phyloP scores from a whole-genome alignment of 306 rosid genomes.

The Dryas alaskensis region DNA sequence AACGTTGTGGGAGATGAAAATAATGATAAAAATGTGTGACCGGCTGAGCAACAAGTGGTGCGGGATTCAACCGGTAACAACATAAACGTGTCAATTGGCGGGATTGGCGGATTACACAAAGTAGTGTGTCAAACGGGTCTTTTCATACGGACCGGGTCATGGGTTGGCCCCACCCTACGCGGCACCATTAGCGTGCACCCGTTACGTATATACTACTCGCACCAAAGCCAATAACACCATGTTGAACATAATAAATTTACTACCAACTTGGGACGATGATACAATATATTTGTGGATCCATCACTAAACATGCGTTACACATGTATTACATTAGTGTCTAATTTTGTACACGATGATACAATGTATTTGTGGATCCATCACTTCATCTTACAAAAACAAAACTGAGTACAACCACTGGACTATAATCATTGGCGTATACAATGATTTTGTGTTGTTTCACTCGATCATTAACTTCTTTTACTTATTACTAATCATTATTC shows the following conservation, averaged over 20 bases:
- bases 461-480: too few species aligned
- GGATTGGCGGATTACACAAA: slow-evolving; percentile 31
- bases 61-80: slow-evolving; percentile 9
- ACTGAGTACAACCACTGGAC: too few species aligned
- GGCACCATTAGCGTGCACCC: neutral
- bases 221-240: neutral
- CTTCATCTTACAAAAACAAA: too few species aligned
- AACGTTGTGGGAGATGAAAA: neutral
- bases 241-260: too few species aligned
- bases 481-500: too few species aligned
- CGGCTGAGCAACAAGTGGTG: neutral
- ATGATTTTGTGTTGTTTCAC: too few species aligned
- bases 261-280: neutral
- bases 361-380: too few species aligned
- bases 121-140: neutral
- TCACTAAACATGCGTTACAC: too few species aligned
- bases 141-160: neutral
- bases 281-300: too few species aligned
- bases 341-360: too few species aligned
- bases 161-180: slow-evolving; percentile 10
- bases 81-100: slow-evolving; percentile 26
- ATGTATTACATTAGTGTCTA: too few species aligned
- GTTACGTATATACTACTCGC: neutral
- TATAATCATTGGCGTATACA: too few species aligned
- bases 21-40: neutral